Base-by-base conservation (phyloP, 371 early-diverging fungal species). In the Rhizopus stolonifer region DNA sequence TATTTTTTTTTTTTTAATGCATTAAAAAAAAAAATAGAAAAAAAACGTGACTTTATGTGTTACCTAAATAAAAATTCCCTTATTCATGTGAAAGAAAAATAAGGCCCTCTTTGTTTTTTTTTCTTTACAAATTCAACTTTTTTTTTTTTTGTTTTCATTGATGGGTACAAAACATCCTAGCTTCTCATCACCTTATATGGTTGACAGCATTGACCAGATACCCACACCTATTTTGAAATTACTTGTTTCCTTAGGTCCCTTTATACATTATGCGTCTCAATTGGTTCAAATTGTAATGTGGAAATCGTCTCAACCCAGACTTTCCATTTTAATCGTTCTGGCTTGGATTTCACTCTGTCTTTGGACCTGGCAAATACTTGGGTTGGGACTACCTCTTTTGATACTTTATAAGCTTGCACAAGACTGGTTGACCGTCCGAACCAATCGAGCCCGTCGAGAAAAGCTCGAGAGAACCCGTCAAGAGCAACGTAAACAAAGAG, bases 101-200 rank as follows among this genome's bases (percentile, higher is more conserved):
- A n/a, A n/a, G n/a, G n/a, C n/a, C n/a, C n/a, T n/a, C n/a, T 29
- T 29, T 29, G 10, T 29, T 29, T 29, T 29, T 7, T 29, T 29
- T 29, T 10, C 10, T 29, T 29, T 29, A 4, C 10, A 10, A 4
- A 7, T 29, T 7, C 31, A 29, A 29, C 31, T 7, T 29, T 29
- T 29, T 10, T 29, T 29, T 29, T 29, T 4, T 29, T 29, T 29
- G 31, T 29, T 29, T 29, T 7, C 10, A 29, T 4, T 8, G 2
- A 42, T 42, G 42, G 29, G 46, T 15, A 33, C 40, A 15, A 19
- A 26, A 7, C 19, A 22, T 10, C 32, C 39, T 1, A 67, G 64
- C 8, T 76, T 69, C 36, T 57, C 66, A 21, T 76, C 76, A n/a
- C 76, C 72, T 9, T 60, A 67, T 45, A 60, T 58, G 0, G 60